These are phyloP conservation scores for Spergularia azorica DNA, from an alignment of 179 eudicot species.

Conservation along the genomic window DNA sequence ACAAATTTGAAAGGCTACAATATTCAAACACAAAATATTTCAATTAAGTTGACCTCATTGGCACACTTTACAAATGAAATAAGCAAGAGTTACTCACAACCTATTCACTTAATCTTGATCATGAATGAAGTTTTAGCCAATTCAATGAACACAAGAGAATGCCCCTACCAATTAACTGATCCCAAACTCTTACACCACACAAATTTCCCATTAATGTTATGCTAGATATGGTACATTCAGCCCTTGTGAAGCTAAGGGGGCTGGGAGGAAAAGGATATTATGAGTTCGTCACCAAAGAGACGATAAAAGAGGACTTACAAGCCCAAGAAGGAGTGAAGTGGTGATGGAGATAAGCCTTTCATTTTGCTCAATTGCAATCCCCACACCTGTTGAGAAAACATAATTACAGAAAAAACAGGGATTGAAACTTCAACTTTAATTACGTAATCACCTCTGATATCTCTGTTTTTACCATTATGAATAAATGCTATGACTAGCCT, in stretches of 20 bases:
- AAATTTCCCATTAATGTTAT: not conserved
- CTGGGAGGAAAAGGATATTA: not conserved
- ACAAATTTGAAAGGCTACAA: not conserved
- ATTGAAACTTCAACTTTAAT: not conserved
- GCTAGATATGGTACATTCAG: not conserved
- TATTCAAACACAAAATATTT: not conserved
- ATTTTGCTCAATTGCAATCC: slow-evolving; percentile 37
- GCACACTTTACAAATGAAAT: not conserved
- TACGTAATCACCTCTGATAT: slow-evolving; percentile 7
- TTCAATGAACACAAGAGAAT: not conserved
- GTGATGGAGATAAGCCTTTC: slow-evolving; percentile 34
- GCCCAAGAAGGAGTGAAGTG: slow-evolving; percentile 43
- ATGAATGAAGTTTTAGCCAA: not conserved
- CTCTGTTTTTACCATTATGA: slow-evolving; percentile 3
- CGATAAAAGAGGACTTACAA: slow-evolving; percentile 35
- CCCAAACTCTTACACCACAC: not conserved
- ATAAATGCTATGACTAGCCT: not conserved
- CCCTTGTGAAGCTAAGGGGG: no score
- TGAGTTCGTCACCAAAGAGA: not conserved
- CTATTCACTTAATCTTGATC: not conserved
- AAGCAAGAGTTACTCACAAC: not conserved
- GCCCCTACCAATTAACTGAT: not conserved
- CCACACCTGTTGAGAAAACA: slow-evolving; percentile 32
- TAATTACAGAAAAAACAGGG: not conserved
- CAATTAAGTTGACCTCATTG: not conserved